phyloP scores from a whole-genome alignment of 352 stramenopile species.

The Phytophthora fragariaefolia region DNA sequence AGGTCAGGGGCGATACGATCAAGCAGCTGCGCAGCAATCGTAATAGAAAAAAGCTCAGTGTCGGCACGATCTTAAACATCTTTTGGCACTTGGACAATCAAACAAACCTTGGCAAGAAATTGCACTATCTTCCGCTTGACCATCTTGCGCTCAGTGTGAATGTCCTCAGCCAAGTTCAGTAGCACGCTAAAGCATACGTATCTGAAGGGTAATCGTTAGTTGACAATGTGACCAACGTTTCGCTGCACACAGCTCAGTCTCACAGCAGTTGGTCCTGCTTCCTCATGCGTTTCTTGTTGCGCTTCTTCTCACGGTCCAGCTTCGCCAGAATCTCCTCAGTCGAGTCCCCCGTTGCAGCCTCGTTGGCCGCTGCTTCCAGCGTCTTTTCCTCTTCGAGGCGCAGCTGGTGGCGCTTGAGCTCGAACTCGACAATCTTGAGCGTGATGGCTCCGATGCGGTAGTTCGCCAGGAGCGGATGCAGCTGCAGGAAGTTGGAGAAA shows the following conservation, averaged over 20 bases:
- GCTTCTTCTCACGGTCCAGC: slow-evolving; percentile 82
- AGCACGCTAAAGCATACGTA: slow-evolving; percentile 94
- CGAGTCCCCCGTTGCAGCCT: slow-evolving; percentile 25
- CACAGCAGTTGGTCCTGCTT: slow-evolving; percentile 95
- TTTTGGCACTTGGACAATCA: background rate
- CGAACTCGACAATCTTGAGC: slow-evolving; percentile 95
- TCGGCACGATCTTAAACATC: background rate
- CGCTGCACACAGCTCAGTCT: slow-evolving; percentile 18
- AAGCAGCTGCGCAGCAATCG: slow-evolving; percentile 62
- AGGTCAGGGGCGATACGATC: slow-evolving; percentile 89
- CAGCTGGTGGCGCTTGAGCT: slow-evolving; percentile 91
- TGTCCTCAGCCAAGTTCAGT: slow-evolving; percentile 95
- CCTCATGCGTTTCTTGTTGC: slow-evolving; percentile 89
- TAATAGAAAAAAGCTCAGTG: slow-evolving; percentile 17
- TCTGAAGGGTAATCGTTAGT: slow-evolving; percentile 32
- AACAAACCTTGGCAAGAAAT: slow-evolving; percentile 73
- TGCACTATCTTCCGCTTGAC: slow-evolving; percentile 93
- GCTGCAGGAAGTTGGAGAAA: slow-evolving; percentile 96
- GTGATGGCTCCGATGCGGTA: slow-evolving; percentile 94
- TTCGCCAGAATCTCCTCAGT: slow-evolving; percentile 52
- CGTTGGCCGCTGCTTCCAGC: slow-evolving; percentile 46
- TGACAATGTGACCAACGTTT: no score
- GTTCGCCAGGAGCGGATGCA: slow-evolving; percentile 93
- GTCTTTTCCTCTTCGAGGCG: slow-evolving; percentile 73
- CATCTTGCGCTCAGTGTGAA: slow-evolving; percentile 95